Evolutionary conservation across 2,329 filamentous ascomycete species (phyloP).

Genomic region (Elsinoe fawcettii): DNA sequence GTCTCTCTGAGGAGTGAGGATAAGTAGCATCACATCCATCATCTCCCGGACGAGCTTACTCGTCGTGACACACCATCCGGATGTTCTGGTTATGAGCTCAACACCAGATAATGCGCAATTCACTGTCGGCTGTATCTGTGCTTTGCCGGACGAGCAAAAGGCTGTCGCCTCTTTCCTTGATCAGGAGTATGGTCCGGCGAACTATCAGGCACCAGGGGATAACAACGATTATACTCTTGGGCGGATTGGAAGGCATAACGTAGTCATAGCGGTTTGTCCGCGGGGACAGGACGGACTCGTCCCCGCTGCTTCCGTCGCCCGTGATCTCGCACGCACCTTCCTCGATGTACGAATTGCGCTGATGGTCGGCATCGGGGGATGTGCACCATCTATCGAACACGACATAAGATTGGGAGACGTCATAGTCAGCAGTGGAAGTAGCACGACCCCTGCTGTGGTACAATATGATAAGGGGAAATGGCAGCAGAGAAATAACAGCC

Average conservation of each 20-base stretch:
- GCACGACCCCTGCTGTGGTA: conserved; percentile 20
- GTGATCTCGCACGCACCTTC: conserved; percentile 18
- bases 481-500: background rate
- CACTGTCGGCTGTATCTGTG: conserved; percentile 21
- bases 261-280: conserved; percentile 21
- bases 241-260: conserved; percentile 13
- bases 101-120: background rate
- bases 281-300: conserved; percentile 15
- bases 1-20: no score
- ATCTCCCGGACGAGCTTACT: no score
- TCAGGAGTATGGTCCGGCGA: conserved; percentile 13
- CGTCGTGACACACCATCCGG: no score
- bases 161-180: conserved; percentile 20
- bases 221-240: conserved; percentile 18
- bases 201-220: conserved; percentile 5
- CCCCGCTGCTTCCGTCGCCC: conserved; percentile 19
- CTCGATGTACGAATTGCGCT: conserved; percentile 18
- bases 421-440: conserved; percentile 21
- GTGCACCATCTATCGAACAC: conserved; percentile 17
- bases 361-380: conserved; percentile 23
- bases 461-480: conserved; percentile 24
- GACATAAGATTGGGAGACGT: conserved; percentile 27
- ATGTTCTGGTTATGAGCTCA: no score
- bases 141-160: conserved; percentile 18
- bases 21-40: no score